These are phyloP conservation scores for Exophiala oligosperma DNA, from an alignment of 2,329 filamentous ascomycete species.

Conservation along the genomic window DNA sequence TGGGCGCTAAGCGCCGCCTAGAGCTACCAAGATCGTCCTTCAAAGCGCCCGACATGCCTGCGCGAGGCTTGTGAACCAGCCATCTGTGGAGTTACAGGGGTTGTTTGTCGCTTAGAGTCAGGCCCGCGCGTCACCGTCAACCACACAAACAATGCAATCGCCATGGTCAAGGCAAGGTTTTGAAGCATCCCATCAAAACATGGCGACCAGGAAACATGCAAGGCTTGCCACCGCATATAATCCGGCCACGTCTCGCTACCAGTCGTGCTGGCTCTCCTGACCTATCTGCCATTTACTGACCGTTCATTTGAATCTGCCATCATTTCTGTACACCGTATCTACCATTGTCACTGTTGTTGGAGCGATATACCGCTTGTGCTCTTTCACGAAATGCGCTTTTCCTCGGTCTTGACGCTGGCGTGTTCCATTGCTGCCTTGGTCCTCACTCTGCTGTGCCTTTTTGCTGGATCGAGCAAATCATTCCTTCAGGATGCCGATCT, in stretches of 20 bases:
- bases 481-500: constrained; percentile 60
- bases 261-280: background rate
- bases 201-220: background rate
- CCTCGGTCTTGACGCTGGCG: constrained; percentile 51
- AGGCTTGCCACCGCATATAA: background rate
- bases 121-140: constrained; percentile 5
- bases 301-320: too few relatives aligned
- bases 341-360: too few relatives aligned
- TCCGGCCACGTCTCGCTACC: background rate
- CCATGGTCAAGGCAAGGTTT: constrained; percentile 9
- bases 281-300: background rate
- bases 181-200: constrained; percentile 12
- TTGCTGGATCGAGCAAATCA: constrained; percentile 57
- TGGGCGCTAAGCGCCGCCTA: background rate
- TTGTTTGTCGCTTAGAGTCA: background rate
- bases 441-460: constrained; percentile 60
- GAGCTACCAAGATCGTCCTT: background rate
- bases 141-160: constrained; percentile 6
- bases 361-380: background rate
- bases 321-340: too few relatives aligned
- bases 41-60: background rate
- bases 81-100: background rate
- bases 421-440: constrained; percentile 57
- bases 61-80: background rate
- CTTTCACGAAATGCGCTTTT: constrained; percentile 43